These are phyloP conservation scores for Yamadazyma trypodendri DNA, from an alignment of 1,139 yeast genomes.

Conservation along the genomic window DNA sequence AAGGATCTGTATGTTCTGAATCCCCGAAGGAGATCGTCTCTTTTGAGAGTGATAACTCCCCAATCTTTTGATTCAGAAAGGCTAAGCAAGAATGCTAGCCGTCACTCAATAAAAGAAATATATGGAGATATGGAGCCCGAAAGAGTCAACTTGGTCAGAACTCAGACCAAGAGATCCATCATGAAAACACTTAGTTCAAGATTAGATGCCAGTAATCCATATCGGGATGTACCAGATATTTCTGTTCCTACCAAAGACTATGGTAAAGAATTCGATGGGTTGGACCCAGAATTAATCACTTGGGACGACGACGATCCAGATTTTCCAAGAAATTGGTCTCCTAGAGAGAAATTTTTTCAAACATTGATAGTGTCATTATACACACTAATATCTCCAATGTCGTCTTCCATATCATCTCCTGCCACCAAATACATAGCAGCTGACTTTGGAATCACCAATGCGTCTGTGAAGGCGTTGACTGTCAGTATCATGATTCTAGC, in stretches of 20 bases:
- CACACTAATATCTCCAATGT: constrained; percentile 57
- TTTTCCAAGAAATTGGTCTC: constrained; percentile 62
- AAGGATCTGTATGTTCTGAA: neutral
- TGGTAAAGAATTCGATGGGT: constrained; percentile 48
- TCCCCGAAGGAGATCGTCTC: constrained; percentile 10
- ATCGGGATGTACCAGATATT: constrained; percentile 31
- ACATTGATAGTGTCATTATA: constrained; percentile 51
- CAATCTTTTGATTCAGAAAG: constrained; percentile 15
- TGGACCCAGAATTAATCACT: constrained; percentile 64
- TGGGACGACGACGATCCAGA: constrained; percentile 67
- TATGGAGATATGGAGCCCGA: constrained; percentile 27
- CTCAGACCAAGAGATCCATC: constrained; percentile 36
- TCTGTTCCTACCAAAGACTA: constrained; percentile 43
- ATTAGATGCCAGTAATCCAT: constrained; percentile 18
- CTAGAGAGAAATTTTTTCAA: constrained; percentile 36
- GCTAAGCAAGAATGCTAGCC: constrained; percentile 15
- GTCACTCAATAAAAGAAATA: constrained; percentile 29
- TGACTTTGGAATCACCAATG: constrained; percentile 37
- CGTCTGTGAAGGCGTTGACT: constrained; percentile 43
- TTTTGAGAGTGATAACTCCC: constrained; percentile 13
- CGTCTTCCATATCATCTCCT: constrained; percentile 60
- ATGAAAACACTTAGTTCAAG: constrained; percentile 24
- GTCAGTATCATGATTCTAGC: constrained; percentile 62
- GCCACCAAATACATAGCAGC: constrained; percentile 48
- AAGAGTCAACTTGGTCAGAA: constrained; percentile 29